Evolutionary conservation across 345 rosid genomes (phyloP).

Genomic region (Kernera saxatilis): DNA sequence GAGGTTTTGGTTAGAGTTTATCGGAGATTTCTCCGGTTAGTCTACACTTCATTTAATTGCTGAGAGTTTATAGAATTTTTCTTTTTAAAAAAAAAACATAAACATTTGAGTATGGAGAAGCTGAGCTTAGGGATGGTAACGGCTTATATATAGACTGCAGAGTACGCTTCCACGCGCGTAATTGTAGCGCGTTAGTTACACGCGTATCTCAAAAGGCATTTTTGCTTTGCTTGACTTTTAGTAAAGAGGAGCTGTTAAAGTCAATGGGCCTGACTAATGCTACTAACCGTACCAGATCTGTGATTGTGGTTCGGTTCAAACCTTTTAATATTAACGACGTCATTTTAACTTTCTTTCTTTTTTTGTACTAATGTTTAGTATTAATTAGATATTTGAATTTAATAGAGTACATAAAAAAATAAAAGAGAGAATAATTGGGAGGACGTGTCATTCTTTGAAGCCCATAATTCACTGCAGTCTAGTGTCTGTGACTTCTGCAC

Average conservation of each 20-base stretch:
- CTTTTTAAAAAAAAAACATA: background rate
- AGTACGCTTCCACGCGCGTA: conserved; percentile 15
- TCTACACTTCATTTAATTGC: background rate
- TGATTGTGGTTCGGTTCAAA: conserved; percentile 13
- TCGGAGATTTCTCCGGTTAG: background rate
- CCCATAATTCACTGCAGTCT: conserved; percentile 18
- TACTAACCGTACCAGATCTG: conserved; percentile 20
- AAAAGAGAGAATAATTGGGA: conserved; percentile 9
- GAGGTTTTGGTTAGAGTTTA: background rate
- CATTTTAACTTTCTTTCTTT: background rate
- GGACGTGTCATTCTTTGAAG: conserved; percentile 26
- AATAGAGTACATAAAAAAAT: background rate
- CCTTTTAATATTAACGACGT: background rate
- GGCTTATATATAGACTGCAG: background rate
- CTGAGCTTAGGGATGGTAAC: background rate
- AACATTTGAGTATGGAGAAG: conserved; percentile 7
- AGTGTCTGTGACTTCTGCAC: background rate
- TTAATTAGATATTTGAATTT: background rate
- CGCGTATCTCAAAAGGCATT: background rate
- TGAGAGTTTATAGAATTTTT: no score
- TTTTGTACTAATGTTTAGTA: background rate
- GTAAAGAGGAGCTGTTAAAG: conserved; percentile 10
- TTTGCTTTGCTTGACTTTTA: background rate
- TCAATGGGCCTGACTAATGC: conserved; percentile 20
- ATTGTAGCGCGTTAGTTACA: background rate